Evolutionary conservation across 345 rosid species (phyloP).

Genomic region (Aethionema arabicum): DNA sequence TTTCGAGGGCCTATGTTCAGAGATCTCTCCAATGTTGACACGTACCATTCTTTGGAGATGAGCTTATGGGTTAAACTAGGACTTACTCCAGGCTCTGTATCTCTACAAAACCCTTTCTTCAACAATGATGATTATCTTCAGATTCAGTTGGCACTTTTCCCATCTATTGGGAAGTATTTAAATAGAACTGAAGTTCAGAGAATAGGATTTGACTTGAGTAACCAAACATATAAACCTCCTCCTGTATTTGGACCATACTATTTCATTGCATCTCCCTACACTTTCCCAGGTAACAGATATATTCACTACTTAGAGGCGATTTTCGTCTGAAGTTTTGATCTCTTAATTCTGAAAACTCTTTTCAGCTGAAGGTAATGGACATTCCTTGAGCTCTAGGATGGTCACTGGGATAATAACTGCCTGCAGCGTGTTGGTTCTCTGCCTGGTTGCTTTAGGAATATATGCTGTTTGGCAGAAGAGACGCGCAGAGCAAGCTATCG

Average conservation of each 20-base stretch:
- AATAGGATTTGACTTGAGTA: conserved; percentile 78
- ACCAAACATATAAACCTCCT: conserved; percentile 90
- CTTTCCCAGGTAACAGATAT: conserved; percentile 67
- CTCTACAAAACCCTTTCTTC: conserved; percentile 79
- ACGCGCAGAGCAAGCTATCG: conserved; percentile 93
- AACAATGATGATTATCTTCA: conserved; percentile 87
- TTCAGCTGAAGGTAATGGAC: conserved; percentile 49
- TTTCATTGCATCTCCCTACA: conserved; percentile 81
- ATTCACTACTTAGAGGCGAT: background rate
- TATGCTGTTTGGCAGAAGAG: conserved; percentile 90
- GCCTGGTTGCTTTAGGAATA: conserved; percentile 63
- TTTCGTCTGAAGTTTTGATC: background rate
- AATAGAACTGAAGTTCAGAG: conserved; percentile 62
- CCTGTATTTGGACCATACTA: conserved; percentile 78
- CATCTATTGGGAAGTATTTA: conserved; percentile 54
- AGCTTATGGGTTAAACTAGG: conserved; percentile 70
- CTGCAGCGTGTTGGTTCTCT: conserved; percentile 50
- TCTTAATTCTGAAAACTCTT: conserved; percentile 22
- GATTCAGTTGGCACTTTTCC: conserved; percentile 76
- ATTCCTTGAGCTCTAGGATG: conserved; percentile 45
- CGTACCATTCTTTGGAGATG: conserved; percentile 77
- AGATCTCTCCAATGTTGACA: conserved; percentile 54
- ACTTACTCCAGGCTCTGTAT: conserved; percentile 82
- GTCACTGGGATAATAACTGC: conserved; percentile 52
- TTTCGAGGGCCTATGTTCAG: conserved; percentile 79